Evolutionary conservation across 1,284 basidiomycete genomes (phyloP).

Genomic region (Chalciporus sp.): DNA sequence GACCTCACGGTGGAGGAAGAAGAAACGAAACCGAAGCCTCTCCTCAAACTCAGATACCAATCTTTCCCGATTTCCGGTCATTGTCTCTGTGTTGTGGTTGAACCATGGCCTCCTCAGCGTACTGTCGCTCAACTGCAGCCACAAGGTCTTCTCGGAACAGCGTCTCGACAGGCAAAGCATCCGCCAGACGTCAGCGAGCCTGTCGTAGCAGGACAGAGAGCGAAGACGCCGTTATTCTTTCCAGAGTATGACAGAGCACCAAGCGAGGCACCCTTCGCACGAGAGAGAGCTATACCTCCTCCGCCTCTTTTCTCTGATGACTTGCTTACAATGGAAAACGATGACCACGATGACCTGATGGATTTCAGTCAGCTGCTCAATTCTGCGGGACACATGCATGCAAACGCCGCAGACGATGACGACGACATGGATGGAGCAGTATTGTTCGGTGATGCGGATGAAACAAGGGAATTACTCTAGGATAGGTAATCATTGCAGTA

Average conservation of each 20-base stretch:
- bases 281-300: slow-evolving; percentile 37
- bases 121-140: slow-evolving; percentile 41
- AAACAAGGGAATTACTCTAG: slow-evolving; percentile 57
- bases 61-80: slow-evolving; percentile 68
- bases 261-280: slow-evolving; percentile 39
- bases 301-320: slow-evolving; percentile 48
- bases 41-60: slow-evolving; percentile 63
- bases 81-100: slow-evolving; percentile 76
- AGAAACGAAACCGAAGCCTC: slow-evolving; percentile 72
- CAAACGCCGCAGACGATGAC: slow-evolving; percentile 65
- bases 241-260: slow-evolving; percentile 54
- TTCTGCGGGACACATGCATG: slow-evolving; percentile 53
- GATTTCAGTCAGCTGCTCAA: slow-evolving; percentile 73
- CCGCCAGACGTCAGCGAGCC: slow-evolving; percentile 29
- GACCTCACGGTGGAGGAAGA: slow-evolving; percentile 47
- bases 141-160: slow-evolving; percentile 28
- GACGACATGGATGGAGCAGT: slow-evolving; percentile 73
- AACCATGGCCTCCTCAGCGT: slow-evolving; percentile 68
- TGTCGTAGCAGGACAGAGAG: slow-evolving; percentile 25
- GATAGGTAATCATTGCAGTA: neutral
- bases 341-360: slow-evolving; percentile 56
- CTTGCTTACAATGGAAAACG: slow-evolving; percentile 38
- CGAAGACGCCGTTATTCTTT: slow-evolving; percentile 66
- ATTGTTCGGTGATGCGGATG: slow-evolving; percentile 81
- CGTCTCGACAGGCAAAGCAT: slow-evolving; percentile 37